Evolutionary conservation across 768 basidiomycete genomes (phyloP), one percentile per base, ranked within the genome.

Genomic region (Cyathus striatus): DNA sequence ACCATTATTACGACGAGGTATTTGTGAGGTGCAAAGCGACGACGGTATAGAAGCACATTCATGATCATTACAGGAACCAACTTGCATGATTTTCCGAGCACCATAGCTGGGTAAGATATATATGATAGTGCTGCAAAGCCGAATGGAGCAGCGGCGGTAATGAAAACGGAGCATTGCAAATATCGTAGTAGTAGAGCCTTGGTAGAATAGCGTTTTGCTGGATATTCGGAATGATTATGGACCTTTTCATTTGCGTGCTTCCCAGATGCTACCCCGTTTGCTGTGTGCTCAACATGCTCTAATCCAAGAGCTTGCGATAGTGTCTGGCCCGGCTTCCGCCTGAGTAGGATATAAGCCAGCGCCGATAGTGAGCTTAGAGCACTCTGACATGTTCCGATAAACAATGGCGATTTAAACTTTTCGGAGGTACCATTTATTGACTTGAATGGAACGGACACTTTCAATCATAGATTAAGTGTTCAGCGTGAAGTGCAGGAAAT

Each of bases 61-160:
- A 98, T 93, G 62, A 98, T 78, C 81, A 95, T 90, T 47, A 94
- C 96, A 1, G 96, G 96, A 34, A 99, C 91, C 59, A 99, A 90
- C 61, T 98, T 98, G 76, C 96, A 98, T 0, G 94, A 97, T 63
- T 98, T 98, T 41, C 90, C 96, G 50, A 98, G 85, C 24, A 98
- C 94, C 89, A 97, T 95, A 34, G 95, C 92, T 39, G 96, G 96
- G 71, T 97, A 98, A 14, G 92, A 92, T 58, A 99, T 93, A 67
- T 95, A 90, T 20, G 90, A 83, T 33, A 98, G 83, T 4, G 93
- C 83, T 9, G 93, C 87, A 66, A 98, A 98, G 41, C 95, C 94
- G 59, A 98, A 95, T 3, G 95, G 96, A 17, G 92, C 88, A 2
- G 95, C 95, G 27, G 81, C 68, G 30, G 93, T 93, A 50, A 96